Evolutionary conservation across 2,329 filamentous ascomycete species (phyloP).

Genomic region (Fusarium sp.): DNA sequence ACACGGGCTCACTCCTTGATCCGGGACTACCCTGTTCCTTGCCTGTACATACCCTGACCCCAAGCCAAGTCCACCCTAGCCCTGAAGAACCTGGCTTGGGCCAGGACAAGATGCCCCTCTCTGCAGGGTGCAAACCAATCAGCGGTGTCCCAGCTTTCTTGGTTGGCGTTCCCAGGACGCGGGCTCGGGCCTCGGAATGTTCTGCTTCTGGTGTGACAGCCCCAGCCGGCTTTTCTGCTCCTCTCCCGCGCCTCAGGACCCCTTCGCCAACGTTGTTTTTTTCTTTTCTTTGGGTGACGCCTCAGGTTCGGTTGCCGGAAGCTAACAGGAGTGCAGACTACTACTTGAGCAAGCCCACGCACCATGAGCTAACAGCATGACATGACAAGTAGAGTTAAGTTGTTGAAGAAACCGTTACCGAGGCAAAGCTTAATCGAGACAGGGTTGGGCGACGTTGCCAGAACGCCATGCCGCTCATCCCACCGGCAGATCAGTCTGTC

Average conservation of each 20-base stretch:
- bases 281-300: too few species aligned
- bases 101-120: conserved; percentile 19
- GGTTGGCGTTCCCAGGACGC: conserved; percentile 43
- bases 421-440: conserved; percentile 1
- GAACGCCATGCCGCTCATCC: conserved; percentile 16
- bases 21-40: conserved; percentile 27
- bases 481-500: conserved; percentile 29
- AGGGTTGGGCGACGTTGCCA: conserved; percentile 6
- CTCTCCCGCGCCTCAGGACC: conserved; percentile 22
- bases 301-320: conserved; percentile 17
- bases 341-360: not conserved
- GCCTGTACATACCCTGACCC: not conserved
- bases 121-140: conserved; percentile 38
- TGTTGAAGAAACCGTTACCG: not conserved
- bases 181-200: conserved; percentile 47
- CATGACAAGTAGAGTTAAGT: not conserved
- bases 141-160: conserved; percentile 42
- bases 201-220: conserved; percentile 42
- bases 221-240: conserved; percentile 30
- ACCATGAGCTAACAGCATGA: not conserved
- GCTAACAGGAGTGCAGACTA: conserved; percentile 7
- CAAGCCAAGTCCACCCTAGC: conserved; percentile 24
- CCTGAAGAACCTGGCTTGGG: conserved; percentile 19
- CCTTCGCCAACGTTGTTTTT: conserved; percentile 30
- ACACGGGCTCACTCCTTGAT: conserved; percentile 17